Evolutionary conservation across 257 asterid genomes (phyloP).

Genomic region (Mentha longifolia): DNA sequence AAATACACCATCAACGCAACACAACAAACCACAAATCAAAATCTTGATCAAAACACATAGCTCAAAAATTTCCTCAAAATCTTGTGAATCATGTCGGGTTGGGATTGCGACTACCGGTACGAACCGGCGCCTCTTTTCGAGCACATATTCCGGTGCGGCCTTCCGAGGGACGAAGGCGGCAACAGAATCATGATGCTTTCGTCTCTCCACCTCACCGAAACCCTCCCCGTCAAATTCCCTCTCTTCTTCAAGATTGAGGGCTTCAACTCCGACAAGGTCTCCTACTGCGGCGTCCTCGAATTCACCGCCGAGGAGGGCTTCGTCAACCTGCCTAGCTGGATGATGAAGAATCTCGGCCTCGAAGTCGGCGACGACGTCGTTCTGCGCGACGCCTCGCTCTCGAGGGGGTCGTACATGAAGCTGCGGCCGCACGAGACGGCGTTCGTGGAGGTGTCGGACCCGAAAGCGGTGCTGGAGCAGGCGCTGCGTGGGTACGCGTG

Average conservation of each 20-base stretch:
- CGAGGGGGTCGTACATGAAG: neutral
- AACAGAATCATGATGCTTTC: conserved; percentile 23
- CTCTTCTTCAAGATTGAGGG: neutral
- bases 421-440: conserved; percentile 30
- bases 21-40: too few species aligned
- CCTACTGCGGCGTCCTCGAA: conserved; percentile 32
- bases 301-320: conserved; percentile 26
- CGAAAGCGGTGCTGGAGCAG: conserved; percentile 17
- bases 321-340: conserved; percentile 28
- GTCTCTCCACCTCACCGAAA: neutral
- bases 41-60: too few species aligned
- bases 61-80: too few species aligned
- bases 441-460: conserved; percentile 5
- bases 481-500: conserved; percentile 21
- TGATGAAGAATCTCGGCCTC: conserved; percentile 12
- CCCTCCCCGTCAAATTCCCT: neutral
- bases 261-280: neutral
- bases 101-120: conserved; percentile 8
- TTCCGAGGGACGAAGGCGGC: conserved; percentile 12
- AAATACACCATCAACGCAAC: too few species aligned
- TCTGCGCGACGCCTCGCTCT: neutral
- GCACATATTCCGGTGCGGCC: neutral
- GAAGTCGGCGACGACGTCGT: neutral
- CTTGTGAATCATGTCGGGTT: neutral
- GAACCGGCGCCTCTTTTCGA: neutral